A percentile compares a stretch with the other conserved stretches of the same genome.
Evolutionary conservation across 2,329 filamentous ascomycete genomes (phyloP).

Genomic region (Epichloe elymi): DNA sequence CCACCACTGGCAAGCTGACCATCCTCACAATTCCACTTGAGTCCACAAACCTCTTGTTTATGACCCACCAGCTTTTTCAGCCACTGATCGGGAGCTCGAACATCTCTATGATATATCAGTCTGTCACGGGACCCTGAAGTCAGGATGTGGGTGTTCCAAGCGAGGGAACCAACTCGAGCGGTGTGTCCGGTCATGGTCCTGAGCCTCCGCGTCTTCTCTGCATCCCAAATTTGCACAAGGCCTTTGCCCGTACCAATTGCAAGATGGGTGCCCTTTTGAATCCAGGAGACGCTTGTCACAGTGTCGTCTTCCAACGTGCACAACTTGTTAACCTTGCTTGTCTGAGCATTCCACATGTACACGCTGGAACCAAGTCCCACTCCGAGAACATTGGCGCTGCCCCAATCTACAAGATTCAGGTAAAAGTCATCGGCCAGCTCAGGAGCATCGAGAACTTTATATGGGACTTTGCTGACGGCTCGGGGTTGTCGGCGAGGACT

Average conservation of each 20-base stretch:
- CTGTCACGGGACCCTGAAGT: slow-evolving; percentile 91
- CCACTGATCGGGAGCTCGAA: slow-evolving; percentile 84
- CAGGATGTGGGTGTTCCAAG: slow-evolving; percentile 96
- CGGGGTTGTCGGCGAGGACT: slow-evolving; percentile 80
- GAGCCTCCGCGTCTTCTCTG: slow-evolving; percentile 68
- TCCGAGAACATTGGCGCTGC: slow-evolving; percentile 83
- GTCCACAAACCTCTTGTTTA: slow-evolving; percentile 93
- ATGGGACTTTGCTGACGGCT: slow-evolving; percentile 89
- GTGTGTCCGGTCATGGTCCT: slow-evolving; percentile 97
- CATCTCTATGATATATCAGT: slow-evolving; percentile 88
- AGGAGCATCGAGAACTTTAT: slow-evolving; percentile 93
- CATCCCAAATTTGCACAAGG: slow-evolving; percentile 95
- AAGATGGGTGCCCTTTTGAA: slow-evolving; percentile 90
- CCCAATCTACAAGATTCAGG: slow-evolving; percentile 94
- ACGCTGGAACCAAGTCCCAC: slow-evolving; percentile 88
- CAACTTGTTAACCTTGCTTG: slow-evolving; percentile 82
- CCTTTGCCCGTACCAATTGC: slow-evolving; percentile 92
- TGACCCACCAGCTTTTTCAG: slow-evolving; percentile 78
- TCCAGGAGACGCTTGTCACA: slow-evolving; percentile 96
- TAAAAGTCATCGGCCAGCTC: slow-evolving; percentile 97
- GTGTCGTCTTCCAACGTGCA: slow-evolving; percentile 88
- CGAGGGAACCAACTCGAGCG: slow-evolving; percentile 79
- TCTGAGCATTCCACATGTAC: slow-evolving; percentile 96
- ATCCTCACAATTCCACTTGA: slow-evolving; percentile 95
- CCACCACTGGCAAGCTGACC: slow-evolving; percentile 89